Conservation (phyloP, 192 early-diverging fungal genomes). For the Linnemannia exigua region DNA sequence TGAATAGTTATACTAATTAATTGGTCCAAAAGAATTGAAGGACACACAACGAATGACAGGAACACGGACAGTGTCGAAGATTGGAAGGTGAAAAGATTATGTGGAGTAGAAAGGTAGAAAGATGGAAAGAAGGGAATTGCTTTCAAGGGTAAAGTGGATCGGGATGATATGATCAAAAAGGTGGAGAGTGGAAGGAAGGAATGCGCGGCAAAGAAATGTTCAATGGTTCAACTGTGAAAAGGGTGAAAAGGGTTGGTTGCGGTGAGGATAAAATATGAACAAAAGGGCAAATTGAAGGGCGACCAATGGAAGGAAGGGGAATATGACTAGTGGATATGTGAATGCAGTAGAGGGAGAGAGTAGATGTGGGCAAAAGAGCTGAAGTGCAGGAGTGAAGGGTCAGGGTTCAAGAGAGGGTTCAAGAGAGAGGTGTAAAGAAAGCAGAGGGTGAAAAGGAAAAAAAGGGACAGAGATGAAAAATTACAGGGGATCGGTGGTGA, state of each 20-base stretch:
- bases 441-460: background rate
- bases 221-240: background rate
- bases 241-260: background rate
- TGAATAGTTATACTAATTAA: background rate
- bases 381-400: background rate
- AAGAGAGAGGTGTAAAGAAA: background rate
- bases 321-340: too few relatives aligned
- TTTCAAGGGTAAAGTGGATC: background rate
- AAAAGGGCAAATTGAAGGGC: background rate
- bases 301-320: background rate
- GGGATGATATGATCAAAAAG: background rate
- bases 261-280: background rate
- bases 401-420: background rate
- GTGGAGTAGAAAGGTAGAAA: background rate
- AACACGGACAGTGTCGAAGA: background rate
- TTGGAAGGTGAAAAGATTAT: background rate
- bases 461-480: background rate
- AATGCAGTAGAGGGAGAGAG: background rate
- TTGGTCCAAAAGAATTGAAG: background rate
- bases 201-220: slow-evolving; percentile 6
- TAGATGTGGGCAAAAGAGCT: background rate
- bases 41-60: background rate
- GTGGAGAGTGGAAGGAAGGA: background rate
- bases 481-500: background rate
- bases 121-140: background rate